Conservation (phyloP, 352 stramenopile genomes). For the Globisporangium paroecandrum region DNA sequence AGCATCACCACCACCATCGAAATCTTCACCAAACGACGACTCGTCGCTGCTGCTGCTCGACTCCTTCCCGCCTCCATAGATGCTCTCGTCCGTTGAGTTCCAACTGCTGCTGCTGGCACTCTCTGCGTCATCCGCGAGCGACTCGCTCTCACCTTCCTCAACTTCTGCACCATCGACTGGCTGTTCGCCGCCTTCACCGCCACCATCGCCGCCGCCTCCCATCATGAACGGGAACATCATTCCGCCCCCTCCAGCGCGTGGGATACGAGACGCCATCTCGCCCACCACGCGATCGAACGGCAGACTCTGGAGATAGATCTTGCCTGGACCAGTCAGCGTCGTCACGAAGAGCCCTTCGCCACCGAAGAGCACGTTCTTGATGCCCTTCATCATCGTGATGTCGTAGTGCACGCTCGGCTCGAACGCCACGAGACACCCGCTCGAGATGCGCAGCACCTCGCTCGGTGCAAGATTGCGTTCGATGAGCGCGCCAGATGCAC, state of each 20-base stretch:
- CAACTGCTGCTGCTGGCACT: slow-evolving; percentile 19
- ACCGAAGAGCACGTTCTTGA: slow-evolving; percentile 95
- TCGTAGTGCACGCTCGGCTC: slow-evolving; percentile 85
- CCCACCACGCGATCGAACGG: slow-evolving; percentile 91
- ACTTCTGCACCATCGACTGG: slow-evolving; percentile 16
- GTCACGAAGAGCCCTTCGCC: slow-evolving; percentile 94
- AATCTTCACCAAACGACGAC: slow-evolving; percentile 20
- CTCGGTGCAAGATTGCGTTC: slow-evolving; percentile 80
- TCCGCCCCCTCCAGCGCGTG: slow-evolving; percentile 63
- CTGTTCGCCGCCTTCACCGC: slow-evolving; percentile 11
- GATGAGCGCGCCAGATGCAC: slow-evolving; percentile 88
- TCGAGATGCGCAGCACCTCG: slow-evolving; percentile 90
- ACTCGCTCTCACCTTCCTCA: slow-evolving; percentile 23
- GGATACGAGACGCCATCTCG: slow-evolving; percentile 89
- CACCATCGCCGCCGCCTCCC: slow-evolving; percentile 44
- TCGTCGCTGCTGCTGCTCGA: slow-evolving; percentile 14
- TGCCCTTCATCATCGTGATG: slow-evolving; percentile 89
- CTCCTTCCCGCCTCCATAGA: slow-evolving; percentile 33
- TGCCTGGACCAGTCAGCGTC: slow-evolving; percentile 88
- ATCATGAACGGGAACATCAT: slow-evolving; percentile 88
- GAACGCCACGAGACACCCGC: slow-evolving; percentile 90
- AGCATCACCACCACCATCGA: slow-evolving; percentile 19
- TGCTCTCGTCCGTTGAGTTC: slow-evolving; percentile 44
- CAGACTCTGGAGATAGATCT: slow-evolving; percentile 90
- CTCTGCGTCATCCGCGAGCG: slow-evolving; percentile 8